Evolutionary conservation across 139 green algal genomes (phyloP).

Genomic region (Desmodesmus armatus): DNA sequence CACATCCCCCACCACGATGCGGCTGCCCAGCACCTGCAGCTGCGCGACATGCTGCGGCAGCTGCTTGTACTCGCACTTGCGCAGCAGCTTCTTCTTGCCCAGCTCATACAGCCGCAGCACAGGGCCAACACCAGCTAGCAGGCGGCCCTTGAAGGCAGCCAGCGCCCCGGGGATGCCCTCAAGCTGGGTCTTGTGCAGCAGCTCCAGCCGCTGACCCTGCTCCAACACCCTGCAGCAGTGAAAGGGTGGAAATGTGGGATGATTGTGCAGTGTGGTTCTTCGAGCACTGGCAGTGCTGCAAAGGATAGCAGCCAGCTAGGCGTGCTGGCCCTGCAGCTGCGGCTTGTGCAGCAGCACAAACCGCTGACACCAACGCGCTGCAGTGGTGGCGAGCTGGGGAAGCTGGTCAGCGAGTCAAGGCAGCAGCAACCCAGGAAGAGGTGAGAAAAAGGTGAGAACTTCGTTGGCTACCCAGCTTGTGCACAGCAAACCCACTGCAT

Average conservation of each 20-base stretch:
- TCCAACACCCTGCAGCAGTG: conserved; percentile 64
- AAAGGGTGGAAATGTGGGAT: conserved; percentile 3
- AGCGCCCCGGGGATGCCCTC: conserved; percentile 86
- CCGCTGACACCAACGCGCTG: too few species aligned
- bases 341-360: too few species aligned
- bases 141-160: conserved; percentile 85
- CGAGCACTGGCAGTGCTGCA: not conserved
- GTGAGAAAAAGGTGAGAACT: too few species aligned
- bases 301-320: not conserved
- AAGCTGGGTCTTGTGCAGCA: conserved; percentile 94
- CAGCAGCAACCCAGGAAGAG: too few species aligned
- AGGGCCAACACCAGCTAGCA: conserved; percentile 92
- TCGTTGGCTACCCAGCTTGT: too few species aligned
- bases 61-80: conserved; percentile 94
- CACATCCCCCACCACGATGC: conserved; percentile 41
- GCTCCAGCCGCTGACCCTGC: conserved; percentile 73
- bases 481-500: too few species aligned
- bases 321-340: not conserved
- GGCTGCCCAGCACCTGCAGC: conserved; percentile 35
- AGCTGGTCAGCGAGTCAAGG: too few species aligned
- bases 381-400: too few species aligned
- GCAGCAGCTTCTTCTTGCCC: conserved; percentile 97
- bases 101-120: conserved; percentile 94
- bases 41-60: conserved; percentile 43
- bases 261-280: not conserved